Evolutionary conservation across 228 moss, liverwort and hornwort genomes (phyloP), one percentile per base, ranked within the genome.

Genomic region (Sphagnum fallax): DNA sequence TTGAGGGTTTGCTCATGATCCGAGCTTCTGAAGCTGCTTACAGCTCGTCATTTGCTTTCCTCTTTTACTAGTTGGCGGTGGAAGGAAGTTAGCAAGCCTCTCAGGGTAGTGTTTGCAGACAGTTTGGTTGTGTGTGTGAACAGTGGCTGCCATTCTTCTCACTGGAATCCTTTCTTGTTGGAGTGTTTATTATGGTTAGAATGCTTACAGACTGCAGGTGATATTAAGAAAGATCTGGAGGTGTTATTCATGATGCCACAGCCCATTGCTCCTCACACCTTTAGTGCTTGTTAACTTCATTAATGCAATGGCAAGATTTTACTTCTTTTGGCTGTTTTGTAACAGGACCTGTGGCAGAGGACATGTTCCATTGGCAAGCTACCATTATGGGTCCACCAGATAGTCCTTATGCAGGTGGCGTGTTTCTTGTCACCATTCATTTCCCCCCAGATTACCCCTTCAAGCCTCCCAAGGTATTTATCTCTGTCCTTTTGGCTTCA

Each of bases 311-410:
- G 2, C 55, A 8, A 55, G 4, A 8, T 55, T 55, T 55, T 55
- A 55, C 62, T 66, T 48, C 18, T 15, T 4, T 14, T 11, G 50
- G 14, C 73, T 74, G 61, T 6, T 70, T 71, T 71, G 47, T 52
- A 65, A 67, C 77, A 98, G 97, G 97, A 76, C 97, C 97, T 18
- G 97, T 93, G 71, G 97, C 97, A 16, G 97, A 98, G 83, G 97
- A 98, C 75, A 98, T 98, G 97, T 98, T 98, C 70, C 97, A 98
- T 58, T 98, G 97, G 97, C 97, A 98, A 88, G 97, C 97, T 74
- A 98, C 97, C 52, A 98, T 98, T 74, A 98, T 98, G 97, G 97
- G 97, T 16, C 97, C 97, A 5, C 97, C 97, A 1, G 97, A 98
- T 73, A 98, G 97, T 65, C 97, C 97, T 18, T 98, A 98, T 62